Conservation (phyloP, 78 protist genomes). For the Acrasis kona region DNA sequence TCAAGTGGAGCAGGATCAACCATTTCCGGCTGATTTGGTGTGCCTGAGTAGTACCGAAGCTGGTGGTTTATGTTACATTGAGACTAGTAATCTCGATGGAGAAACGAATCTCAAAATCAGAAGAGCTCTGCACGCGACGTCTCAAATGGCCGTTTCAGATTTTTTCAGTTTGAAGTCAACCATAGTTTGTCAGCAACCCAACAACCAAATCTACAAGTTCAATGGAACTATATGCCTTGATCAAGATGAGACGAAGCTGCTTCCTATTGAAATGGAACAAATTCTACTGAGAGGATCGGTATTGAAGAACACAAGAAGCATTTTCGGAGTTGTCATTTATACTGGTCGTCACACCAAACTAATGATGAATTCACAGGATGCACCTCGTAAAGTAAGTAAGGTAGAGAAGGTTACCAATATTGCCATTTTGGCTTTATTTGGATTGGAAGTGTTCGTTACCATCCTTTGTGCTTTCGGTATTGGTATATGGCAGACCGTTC, state of each 20-base stretch:
- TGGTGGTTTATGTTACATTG: slow-evolving; percentile 27
- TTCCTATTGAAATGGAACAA: slow-evolving; percentile 12
- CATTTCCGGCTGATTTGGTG: slow-evolving; percentile 78
- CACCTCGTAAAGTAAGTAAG: background rate
- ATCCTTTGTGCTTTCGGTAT: background rate
- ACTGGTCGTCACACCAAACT: slow-evolving; percentile 35
- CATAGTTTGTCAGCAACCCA: slow-evolving; percentile 62
- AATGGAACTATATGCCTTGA: slow-evolving; percentile 34
- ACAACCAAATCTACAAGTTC: slow-evolving; percentile 45
- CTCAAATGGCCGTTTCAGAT: background rate
- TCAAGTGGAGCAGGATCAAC: slow-evolving; percentile 29
- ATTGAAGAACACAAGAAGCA: slow-evolving; percentile 16
- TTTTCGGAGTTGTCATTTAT: slow-evolving; percentile 21
- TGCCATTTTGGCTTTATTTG: slow-evolving; percentile 11
- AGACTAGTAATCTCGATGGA: slow-evolving; percentile 21
- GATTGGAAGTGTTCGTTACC: background rate
- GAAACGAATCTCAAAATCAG: slow-evolving; percentile 45
- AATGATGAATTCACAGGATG: slow-evolving; percentile 10
- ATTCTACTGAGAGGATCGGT: slow-evolving; percentile 14
- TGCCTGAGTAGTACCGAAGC: slow-evolving; percentile 65
- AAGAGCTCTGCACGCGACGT: background rate
- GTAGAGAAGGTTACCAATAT: slow-evolving; percentile 2
- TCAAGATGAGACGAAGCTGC: background rate
- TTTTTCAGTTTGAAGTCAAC: slow-evolving; percentile 6
- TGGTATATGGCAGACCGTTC: background rate